These are phyloP conservation scores for Teratosphaeria gauchensis DNA, from an alignment of 2,329 filamentous ascomycete species.

Conservation along the genomic window DNA sequence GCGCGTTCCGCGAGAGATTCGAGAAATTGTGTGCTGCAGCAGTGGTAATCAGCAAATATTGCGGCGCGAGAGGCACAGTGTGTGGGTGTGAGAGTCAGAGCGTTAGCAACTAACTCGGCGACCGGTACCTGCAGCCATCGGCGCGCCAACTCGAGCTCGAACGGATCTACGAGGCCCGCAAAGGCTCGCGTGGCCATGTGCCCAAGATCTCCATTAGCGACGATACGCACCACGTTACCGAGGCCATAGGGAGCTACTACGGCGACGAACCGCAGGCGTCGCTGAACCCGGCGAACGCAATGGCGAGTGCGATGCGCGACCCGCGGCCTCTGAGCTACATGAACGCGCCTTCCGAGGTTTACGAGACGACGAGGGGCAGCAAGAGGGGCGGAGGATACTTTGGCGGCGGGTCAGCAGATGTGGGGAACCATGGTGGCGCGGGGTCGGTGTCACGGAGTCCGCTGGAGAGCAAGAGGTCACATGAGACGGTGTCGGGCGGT, in stretches of 20 bases:
- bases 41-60: not conserved
- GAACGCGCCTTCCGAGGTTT: slow-evolving; percentile 43
- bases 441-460: not conserved
- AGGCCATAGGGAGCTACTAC: slow-evolving; percentile 86
- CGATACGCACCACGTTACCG: slow-evolving; percentile 86
- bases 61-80: not conserved
- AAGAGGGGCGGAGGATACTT: slow-evolving; percentile 21
- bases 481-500: not conserved
- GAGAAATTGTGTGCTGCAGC: not conserved
- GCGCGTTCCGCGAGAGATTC: not conserved
- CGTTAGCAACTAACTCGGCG: not conserved
- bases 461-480: not conserved
- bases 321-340: slow-evolving; percentile 69
- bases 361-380: slow-evolving; percentile 23
- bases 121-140: slow-evolving; percentile 23
- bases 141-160: slow-evolving; percentile 37
- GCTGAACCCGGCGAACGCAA: not conserved
- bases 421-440: not conserved
- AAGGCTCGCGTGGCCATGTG: slow-evolving; percentile 41
- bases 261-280: slow-evolving; percentile 33
- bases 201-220: slow-evolving; percentile 67
- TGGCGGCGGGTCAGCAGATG: slow-evolving; percentile 2
- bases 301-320: slow-evolving; percentile 43
- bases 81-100: not conserved
- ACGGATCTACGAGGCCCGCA: slow-evolving; percentile 21